Evolutionary conservation across 2,329 filamentous ascomycete genomes (phyloP).

Genomic region (Ustulina deusta): DNA sequence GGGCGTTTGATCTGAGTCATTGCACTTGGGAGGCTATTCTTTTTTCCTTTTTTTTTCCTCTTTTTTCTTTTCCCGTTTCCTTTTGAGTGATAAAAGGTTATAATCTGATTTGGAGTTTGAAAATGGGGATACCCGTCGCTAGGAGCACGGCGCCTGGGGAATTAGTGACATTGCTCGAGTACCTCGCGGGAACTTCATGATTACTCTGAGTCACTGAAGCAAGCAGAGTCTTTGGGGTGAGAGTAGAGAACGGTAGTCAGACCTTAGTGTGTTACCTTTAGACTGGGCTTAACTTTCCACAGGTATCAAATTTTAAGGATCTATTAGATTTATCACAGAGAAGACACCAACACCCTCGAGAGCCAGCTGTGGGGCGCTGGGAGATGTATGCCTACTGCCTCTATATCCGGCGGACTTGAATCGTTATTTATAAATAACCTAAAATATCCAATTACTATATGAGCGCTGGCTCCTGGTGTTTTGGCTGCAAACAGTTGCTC

Average conservation of each 20-base stretch:
- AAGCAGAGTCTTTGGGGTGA: no score
- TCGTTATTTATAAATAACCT: no score
- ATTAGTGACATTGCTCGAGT: neutral
- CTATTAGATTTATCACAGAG: neutral
- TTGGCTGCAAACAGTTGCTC: no score
- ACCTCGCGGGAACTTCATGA: neutral
- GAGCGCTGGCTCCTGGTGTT: no score
- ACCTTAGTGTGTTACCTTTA: no score
- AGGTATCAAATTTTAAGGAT: no score
- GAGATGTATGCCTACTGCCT: neutral
- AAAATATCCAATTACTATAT: no score
- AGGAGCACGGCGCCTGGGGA: neutral
- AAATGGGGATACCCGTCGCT: conserved; percentile 4
- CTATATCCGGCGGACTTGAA: no score
- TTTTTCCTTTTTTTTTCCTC: no score
- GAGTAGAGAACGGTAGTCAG: no score
- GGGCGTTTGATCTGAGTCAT: conserved; percentile 43
- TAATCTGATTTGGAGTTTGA: conserved; percentile 9
- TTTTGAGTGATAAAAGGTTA: neutral
- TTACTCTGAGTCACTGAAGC: neutral
- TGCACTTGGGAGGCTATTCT: neutral
- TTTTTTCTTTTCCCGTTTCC: no score
- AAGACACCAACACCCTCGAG: neutral
- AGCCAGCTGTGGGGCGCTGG: neutral
- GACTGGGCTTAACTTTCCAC: no score